phyloP scores from a whole-genome alignment of 2,329 filamentous ascomycete species.

The Metarhizium album region DNA sequence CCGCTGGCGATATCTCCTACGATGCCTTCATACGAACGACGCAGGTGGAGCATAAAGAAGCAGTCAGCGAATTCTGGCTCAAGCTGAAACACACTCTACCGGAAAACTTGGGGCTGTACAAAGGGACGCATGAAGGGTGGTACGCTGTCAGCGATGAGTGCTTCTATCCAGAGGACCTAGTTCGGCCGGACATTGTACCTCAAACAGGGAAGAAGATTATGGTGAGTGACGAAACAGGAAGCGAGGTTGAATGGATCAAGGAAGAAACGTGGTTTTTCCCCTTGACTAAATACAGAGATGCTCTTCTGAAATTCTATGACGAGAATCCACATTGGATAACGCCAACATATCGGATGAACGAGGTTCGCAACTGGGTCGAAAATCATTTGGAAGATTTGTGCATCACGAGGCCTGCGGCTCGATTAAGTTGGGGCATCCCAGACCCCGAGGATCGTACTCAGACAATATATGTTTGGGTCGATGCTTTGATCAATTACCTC shows the following conservation, averaged over 20 bases:
- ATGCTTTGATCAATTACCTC: slow-evolving; percentile 88
- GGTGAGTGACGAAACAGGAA: slow-evolving; percentile 78
- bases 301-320: slow-evolving; percentile 67
- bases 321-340: slow-evolving; percentile 69
- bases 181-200: slow-evolving; percentile 66
- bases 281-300: slow-evolving; percentile 71
- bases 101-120: slow-evolving; percentile 69
- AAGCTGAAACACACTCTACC: slow-evolving; percentile 45
- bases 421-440: slow-evolving; percentile 77
- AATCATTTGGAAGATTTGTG: slow-evolving; percentile 78
- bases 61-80: slow-evolving; percentile 84
- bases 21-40: slow-evolving; percentile 92
- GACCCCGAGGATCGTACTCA: slow-evolving; percentile 78
- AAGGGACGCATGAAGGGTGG: slow-evolving; percentile 83
- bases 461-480: slow-evolving; percentile 97
- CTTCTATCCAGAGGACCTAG: slow-evolving; percentile 72
- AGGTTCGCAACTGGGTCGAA: slow-evolving; percentile 66
- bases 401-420: slow-evolving; percentile 68
- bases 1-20: slow-evolving; percentile 57
- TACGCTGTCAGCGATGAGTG: slow-evolving; percentile 96
- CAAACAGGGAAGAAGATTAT: slow-evolving; percentile 74
- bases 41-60: slow-evolving; percentile 67
- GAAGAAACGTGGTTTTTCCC: slow-evolving; percentile 94
- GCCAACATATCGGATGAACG: slow-evolving; percentile 61
- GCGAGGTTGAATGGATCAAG: slow-evolving; percentile 87